Conservation (phyloP, 2,329 filamentous ascomycete genomes). For the Diplocarpon mali region DNA sequence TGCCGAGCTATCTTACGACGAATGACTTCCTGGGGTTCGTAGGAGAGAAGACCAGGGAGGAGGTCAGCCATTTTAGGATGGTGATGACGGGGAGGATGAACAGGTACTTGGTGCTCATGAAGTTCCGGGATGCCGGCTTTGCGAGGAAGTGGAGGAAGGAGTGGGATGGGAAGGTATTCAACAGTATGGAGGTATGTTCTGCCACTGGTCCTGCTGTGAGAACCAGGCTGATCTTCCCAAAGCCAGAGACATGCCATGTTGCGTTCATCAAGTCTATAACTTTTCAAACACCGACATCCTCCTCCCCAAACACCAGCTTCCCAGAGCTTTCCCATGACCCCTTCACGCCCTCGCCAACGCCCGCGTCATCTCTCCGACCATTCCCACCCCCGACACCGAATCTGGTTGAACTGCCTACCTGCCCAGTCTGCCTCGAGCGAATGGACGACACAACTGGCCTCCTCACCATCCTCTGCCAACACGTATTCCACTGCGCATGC, state of each 20-base stretch:
- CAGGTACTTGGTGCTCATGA: slow-evolving; percentile 91
- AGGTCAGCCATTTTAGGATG: slow-evolving; percentile 90
- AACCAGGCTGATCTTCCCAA: slow-evolving; percentile 15
- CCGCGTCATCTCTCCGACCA: slow-evolving; percentile 35
- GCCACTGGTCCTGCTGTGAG: slow-evolving; percentile 4
- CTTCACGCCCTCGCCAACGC: slow-evolving; percentile 45
- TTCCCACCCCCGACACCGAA: slow-evolving; percentile 64
- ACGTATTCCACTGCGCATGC: slow-evolving; percentile 95
- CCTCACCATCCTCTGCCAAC: slow-evolving; percentile 91
- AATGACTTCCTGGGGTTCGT: slow-evolving; percentile 87
- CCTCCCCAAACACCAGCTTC: slow-evolving; percentile 31
- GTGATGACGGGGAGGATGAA: slow-evolving; percentile 82
- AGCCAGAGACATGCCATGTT: slow-evolving; percentile 90
- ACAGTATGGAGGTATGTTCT: slow-evolving; percentile 65
- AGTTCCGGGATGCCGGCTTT: slow-evolving; percentile 66
- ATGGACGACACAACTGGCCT: slow-evolving; percentile 97
- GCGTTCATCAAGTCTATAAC: slow-evolving; percentile 90
- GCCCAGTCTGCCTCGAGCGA: slow-evolving; percentile 88
- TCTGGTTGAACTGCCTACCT: slow-evolving; percentile 85
- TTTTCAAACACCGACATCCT: slow-evolving; percentile 43
- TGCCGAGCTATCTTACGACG: slow-evolving; percentile 86
- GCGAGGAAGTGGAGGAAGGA: slow-evolving; percentile 73
- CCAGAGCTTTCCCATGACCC: slow-evolving; percentile 53
- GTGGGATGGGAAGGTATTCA: slow-evolving; percentile 91
- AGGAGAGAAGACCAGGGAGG: slow-evolving; percentile 72